A percentile compares a stretch with the other conserved stretches of the same genome.
These are phyloP conservation scores for Dactylis glomerata DNA, from an alignment of 176 grass and related monocot genomes.

Conservation along the genomic window DNA sequence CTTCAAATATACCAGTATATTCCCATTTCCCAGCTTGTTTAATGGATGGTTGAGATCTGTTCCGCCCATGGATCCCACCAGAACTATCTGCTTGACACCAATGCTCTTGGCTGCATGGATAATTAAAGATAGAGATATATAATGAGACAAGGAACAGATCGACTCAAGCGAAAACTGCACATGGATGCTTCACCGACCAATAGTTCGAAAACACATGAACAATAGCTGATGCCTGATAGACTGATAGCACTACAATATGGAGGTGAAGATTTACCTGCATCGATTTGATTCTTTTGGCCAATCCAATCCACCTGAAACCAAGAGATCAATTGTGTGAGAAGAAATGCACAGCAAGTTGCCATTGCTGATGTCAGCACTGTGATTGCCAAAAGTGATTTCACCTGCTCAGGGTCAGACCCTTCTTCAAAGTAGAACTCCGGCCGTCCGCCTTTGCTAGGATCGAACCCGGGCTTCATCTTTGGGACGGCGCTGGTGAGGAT, in stretches of 20 bases:
- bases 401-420: slow-evolving; percentile 70
- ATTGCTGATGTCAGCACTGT: not conserved
- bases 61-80: slow-evolving; percentile 93
- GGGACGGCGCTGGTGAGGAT: slow-evolving; percentile 88
- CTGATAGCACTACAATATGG: not conserved
- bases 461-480: slow-evolving; percentile 87
- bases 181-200: not conserved
- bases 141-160: not conserved
- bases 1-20: slow-evolving; percentile 56
- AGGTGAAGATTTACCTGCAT: slow-evolving; percentile 51
- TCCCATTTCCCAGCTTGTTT: slow-evolving; percentile 83
- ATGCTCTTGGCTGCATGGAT: slow-evolving; percentile 52
- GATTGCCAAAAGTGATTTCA: not conserved
- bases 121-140: not conserved
- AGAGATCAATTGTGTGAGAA: not conserved
- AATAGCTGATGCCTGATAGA: too few species aligned
- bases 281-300: slow-evolving; percentile 96
- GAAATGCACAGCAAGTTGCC: not conserved
- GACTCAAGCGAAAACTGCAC: not conserved
- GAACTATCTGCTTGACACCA: slow-evolving; percentile 76
- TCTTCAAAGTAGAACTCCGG: slow-evolving; percentile 96
- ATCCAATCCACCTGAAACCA: slow-evolving; percentile 82
- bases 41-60: slow-evolving; percentile 85
- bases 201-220: too few species aligned
- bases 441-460: slow-evolving; percentile 71